Conservation (phyloP, 768 basidiomycete species). For the Agrocybe pediades region DNA sequence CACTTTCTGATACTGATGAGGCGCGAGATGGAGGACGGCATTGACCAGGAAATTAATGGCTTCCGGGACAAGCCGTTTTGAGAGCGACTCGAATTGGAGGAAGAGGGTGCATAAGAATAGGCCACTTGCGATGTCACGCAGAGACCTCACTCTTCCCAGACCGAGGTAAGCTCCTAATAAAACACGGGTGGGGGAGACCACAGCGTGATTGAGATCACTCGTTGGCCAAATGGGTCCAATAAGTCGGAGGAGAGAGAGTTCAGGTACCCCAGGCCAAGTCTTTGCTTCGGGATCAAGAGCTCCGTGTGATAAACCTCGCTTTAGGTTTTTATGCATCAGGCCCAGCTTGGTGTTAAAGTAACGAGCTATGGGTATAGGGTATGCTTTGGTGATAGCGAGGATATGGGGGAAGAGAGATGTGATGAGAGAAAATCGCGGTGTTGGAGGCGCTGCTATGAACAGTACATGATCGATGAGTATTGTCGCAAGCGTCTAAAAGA, state of each 20-base stretch:
- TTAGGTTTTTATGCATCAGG: constrained; percentile 94
- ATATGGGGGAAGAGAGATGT: constrained; percentile 77
- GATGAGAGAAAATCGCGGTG: constrained; percentile 61
- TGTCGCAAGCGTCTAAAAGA: constrained; percentile 60
- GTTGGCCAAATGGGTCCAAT: constrained; percentile 89
- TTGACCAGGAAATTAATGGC: constrained; percentile 81
- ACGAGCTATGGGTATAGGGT: constrained; percentile 79
- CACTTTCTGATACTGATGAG: constrained; percentile 50
- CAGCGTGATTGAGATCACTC: constrained; percentile 90
- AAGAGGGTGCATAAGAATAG: constrained; percentile 88
- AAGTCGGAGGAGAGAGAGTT: constrained; percentile 79
- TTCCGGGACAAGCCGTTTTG: constrained; percentile 89
- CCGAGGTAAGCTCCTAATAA: constrained; percentile 92
- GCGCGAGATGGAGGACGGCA: constrained; percentile 71
- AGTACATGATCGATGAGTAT: constrained; percentile 90
- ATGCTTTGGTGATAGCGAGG: constrained; percentile 72
- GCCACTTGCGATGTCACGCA: constrained; percentile 79
- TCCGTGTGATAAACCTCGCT: constrained; percentile 75
- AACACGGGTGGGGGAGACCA: constrained; percentile 82
- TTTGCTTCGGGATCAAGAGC: constrained; percentile 59
- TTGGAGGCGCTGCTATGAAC: constrained; percentile 65
- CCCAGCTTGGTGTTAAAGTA: constrained; percentile 80
- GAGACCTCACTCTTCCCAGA: constrained; percentile 74
- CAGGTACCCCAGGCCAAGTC: constrained; percentile 88
- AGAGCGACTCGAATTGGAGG: constrained; percentile 80